These are phyloP conservation scores for Aquilaria malaccensis DNA, from an alignment of 345 rosid species.

Conservation along the genomic window DNA sequence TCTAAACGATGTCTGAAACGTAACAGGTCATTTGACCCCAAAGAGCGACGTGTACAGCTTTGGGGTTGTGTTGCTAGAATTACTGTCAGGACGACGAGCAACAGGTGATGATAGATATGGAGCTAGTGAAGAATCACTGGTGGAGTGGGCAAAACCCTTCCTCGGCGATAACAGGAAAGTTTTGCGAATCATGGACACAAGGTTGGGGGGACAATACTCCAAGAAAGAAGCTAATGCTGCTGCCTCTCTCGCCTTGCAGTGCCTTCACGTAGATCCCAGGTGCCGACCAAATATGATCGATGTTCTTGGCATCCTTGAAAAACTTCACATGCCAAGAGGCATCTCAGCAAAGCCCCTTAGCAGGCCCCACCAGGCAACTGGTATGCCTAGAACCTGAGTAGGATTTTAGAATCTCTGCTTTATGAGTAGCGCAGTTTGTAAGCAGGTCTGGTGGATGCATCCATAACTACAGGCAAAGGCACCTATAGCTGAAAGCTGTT, in stretches of 20 bases:
- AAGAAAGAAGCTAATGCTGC: conserved; percentile 72
- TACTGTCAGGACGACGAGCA: conserved; percentile 62
- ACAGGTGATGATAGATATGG: conserved; percentile 47
- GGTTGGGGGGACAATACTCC: conserved; percentile 79
- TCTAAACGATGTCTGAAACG: neutral
- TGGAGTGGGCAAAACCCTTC: conserved; percentile 83
- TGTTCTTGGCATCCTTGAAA: conserved; percentile 45
- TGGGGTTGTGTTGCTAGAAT: conserved; percentile 74
- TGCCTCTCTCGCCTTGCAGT: conserved; percentile 65
- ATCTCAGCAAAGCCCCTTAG: conserved; percentile 15
- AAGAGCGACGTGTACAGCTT: conserved; percentile 91
- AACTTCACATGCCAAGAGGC: conserved; percentile 21
- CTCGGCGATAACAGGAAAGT: conserved; percentile 51
- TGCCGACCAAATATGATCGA: conserved; percentile 57
- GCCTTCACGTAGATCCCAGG: conserved; percentile 54
- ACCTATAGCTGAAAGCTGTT: no score
- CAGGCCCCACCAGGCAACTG: conserved; percentile 15
- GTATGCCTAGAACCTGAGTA: neutral
- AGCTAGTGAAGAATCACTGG: conserved; percentile 51
- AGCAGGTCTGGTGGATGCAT: no score
- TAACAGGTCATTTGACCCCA: conserved; percentile 80
- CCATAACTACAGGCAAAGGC: no score
- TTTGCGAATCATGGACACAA: conserved; percentile 78
- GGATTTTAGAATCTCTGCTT: no score
- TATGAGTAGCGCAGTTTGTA: no score